A percentile compares a stretch with the other conserved stretches of the same genome.
These are phyloP conservation scores for Populus alba DNA, from an alignment of 345 rosid genomes.

Conservation along the genomic window DNA sequence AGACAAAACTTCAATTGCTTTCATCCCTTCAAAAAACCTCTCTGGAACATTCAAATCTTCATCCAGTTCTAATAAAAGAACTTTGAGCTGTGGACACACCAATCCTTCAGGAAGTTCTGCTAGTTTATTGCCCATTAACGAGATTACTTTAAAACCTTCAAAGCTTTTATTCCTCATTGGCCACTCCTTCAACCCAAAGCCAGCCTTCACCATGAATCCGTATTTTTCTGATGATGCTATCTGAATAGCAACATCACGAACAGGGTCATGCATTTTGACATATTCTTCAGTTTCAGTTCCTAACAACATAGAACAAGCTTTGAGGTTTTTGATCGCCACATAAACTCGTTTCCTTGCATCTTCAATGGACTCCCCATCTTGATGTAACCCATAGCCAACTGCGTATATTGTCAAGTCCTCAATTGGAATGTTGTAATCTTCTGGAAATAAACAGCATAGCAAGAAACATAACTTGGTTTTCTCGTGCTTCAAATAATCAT, in stretches of 20 bases:
- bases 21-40: background rate
- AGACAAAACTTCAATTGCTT: background rate
- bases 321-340: background rate
- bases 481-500: conserved; percentile 4
- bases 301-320: conserved; percentile 3
- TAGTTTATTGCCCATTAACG: too few relatives aligned
- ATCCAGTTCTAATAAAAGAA: too few relatives aligned
- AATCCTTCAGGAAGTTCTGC: too few relatives aligned
- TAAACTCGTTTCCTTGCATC: background rate
- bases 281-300: background rate
- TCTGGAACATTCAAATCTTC: background rate
- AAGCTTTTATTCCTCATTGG: background rate
- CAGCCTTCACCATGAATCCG: background rate
- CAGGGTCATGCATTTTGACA: conserved; percentile 14
- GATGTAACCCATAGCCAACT: background rate
- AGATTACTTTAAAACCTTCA: too few relatives aligned
- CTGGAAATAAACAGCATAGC: conserved; percentile 15
- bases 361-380: background rate
- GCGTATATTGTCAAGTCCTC: conserved; percentile 1
- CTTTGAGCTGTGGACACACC: too few relatives aligned
- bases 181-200: background rate
- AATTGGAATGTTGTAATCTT: background rate
- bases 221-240: background rate
- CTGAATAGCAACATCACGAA: conserved; percentile 10
- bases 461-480: conserved; percentile 10